These are phyloP conservation scores for Straminergon stramineum DNA, from an alignment of 225 moss, liverwort and hornwort genomes.

Conservation along the genomic window DNA sequence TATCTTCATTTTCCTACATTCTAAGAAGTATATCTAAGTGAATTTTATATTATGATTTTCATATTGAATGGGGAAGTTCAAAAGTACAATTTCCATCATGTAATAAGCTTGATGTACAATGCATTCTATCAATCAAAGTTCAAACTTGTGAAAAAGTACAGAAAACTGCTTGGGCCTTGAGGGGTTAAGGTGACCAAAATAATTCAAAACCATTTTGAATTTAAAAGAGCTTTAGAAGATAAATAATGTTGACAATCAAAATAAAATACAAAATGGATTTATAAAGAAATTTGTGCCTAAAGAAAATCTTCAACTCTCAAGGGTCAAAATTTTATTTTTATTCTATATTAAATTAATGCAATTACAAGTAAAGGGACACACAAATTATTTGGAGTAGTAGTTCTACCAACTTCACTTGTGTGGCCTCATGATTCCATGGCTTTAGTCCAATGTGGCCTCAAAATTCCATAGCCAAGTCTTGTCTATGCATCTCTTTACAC, in stretches of 20 bases:
- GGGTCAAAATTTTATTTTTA: neutral
- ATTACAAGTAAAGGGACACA: neutral
- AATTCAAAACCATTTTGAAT: neutral
- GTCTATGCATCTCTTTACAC: accelerated
- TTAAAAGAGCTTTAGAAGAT: neutral
- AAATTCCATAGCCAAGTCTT: neutral
- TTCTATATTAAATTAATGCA: neutral
- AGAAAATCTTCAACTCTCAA: neutral
- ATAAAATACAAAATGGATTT: too few relatives aligned
- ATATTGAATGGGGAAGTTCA: too few relatives aligned
- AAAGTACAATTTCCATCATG: too few relatives aligned
- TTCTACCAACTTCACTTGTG: accelerated
- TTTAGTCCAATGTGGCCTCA: neutral
- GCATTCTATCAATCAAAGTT: too few relatives aligned
- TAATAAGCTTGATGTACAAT: too few relatives aligned
- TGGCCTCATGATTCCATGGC: too few relatives aligned
- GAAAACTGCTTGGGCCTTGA: too few relatives aligned
- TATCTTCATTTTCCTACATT: too few relatives aligned
- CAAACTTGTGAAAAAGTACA: too few relatives aligned
- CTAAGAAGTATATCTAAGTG: too few relatives aligned
- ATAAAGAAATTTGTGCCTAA: neutral
- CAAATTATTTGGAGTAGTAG: neutral
- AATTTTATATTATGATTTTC: too few relatives aligned
- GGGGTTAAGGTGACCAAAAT: too few relatives aligned
- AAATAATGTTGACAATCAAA: neutral